A percentile compares a stretch with the other conserved stretches of the same genome.
These are phyloP conservation scores for Rhodosporidiobolus odoratus DNA, from an alignment of 768 basidiomycete genomes.

Conservation along the genomic window DNA sequence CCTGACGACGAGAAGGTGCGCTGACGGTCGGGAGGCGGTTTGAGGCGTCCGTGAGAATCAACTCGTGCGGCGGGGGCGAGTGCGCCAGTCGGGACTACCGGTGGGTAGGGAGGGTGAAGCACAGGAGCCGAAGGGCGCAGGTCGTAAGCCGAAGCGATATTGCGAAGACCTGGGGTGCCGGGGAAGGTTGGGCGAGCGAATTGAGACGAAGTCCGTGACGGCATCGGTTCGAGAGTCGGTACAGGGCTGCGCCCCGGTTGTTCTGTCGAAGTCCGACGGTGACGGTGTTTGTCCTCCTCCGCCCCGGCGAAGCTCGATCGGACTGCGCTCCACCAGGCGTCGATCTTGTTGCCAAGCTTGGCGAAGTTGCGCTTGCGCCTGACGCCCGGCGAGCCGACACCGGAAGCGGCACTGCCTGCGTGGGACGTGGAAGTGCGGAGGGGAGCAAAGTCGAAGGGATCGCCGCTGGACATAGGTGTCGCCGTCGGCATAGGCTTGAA, in stretches of 20 bases:
- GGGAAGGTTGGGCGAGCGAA: constrained; percentile 19
- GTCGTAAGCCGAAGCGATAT: constrained; percentile 35
- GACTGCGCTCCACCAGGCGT: constrained; percentile 43
- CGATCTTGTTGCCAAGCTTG: constrained; percentile 41
- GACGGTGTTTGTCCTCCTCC: constrained; percentile 18
- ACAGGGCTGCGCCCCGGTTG: background rate
- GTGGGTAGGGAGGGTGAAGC: background rate
- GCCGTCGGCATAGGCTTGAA: constrained; percentile 31
- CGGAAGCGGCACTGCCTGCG: background rate
- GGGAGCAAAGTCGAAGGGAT: constrained; percentile 20
- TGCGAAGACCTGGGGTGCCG: constrained; percentile 21
- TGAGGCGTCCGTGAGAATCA: constrained; percentile 10
- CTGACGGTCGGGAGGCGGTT: background rate
- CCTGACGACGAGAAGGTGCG: constrained; percentile 12
- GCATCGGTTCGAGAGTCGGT: constrained; percentile 15
- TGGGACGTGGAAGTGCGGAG: constrained; percentile 2
- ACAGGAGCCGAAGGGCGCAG: background rate
- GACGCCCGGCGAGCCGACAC: constrained; percentile 27
- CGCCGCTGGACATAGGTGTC: constrained; percentile 15
- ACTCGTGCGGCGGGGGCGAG: constrained; percentile 37
- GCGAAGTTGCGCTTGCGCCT: constrained; percentile 32
- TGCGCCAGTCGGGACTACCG: constrained; percentile 30
- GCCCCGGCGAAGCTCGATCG: constrained; percentile 35
- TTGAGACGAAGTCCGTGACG: constrained; percentile 33
- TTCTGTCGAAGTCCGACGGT: constrained; percentile 28